Evolutionary conservation across 176 grass and related monocot species (phyloP), one percentile per base, ranked within the genome.

Genomic region (Canna indica): DNA sequence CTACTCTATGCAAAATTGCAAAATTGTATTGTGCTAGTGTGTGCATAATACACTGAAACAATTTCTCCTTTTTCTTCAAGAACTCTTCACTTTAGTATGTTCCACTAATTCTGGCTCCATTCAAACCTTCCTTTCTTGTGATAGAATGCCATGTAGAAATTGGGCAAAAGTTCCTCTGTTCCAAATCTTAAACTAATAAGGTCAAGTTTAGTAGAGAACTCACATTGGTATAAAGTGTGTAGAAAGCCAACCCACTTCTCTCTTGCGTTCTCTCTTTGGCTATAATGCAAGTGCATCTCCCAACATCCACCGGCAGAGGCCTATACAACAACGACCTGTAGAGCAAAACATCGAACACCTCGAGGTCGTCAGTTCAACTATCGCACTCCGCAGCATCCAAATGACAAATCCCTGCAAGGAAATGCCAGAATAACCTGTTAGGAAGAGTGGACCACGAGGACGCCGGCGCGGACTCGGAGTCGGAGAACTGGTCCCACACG

Each of bases 371-470:
- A 4, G 47, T 35, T 3, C 64, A 47, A 72, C 14, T 60, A 31
- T 50, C 22, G 45, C 15, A 47, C 15, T 22, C 42, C n/a, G 16
- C 52, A n/a, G n/a, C n/a, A n/a, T n/a, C 11, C 31, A 24, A 20
- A 68, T 33, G 75, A 54, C 20, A 13, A 22, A 3, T 13, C 8
- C 0, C 12, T 14, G 7, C 42, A 38, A 53, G 1, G 6, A n/a
- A n/a, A n/a, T n/a, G n/a, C n/a, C n/a, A n/a, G n/a, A 74, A 25
- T 11, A 12, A 87, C 88, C 88, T 89, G 69, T 97, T 97, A 56
- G 88, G 84, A 46, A 97, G 93, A 20, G 86, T 92, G 46, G 93
- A 81, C 88, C 93, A 92, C 1, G 93, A 97, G 13, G 93, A 87
- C 14, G 88, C 93, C 22, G 88, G 88, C 27, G 88, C 88, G 16